Base-by-base conservation (phyloP, 345 rosid genomes). In the Salix purpurea region DNA sequence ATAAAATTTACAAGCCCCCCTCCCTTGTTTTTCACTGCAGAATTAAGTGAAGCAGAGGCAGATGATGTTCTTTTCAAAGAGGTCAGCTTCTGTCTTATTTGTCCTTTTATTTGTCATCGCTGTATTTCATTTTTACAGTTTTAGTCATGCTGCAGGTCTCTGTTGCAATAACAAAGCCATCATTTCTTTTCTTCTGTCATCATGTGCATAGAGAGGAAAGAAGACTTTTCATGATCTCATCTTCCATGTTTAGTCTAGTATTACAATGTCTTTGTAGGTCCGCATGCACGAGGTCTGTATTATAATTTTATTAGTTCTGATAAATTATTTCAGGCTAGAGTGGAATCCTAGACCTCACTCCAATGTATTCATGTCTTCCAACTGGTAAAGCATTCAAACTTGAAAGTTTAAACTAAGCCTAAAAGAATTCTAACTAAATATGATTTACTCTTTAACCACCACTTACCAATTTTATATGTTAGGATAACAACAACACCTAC, bases 11-110 rank as follows among this genome's bases (percentile, higher is more conserved):
- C 12, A 48, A 71, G 11, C 0, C 30, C 26, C 28, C 4, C 37
- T 40, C 46, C 65, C 70, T 21, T 56, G 56, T 56, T 36, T 36
- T 30, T 52, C 4, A 75, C 75, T 86, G 86, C 92, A 96, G 99
- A 88, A 75, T 74, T 96, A 65, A 85, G 89, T 70, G 87, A 87
- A 67, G 89, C 74, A 72, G 96, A 96, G 84, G 86, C 91, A 72
- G 97, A 96, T 85, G 99, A 96, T 86, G 91, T 91, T 83, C 84
- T 85, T 80, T 96, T 96, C 85, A 96, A 93, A 80, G 88, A 90
- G 94, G 98, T 96, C 70, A 18, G 84, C 73, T 46, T 28, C 71
- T 74, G 72, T 74, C 26, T 62, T 32, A 21, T 26, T 37, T 61
- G 58, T 14, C 24, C 8, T 48, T 16, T 71, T 39, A 9, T 42